Base-by-base conservation (phyloP, 108 stramenopile genomes). In the Bacterosira constricta region DNA sequence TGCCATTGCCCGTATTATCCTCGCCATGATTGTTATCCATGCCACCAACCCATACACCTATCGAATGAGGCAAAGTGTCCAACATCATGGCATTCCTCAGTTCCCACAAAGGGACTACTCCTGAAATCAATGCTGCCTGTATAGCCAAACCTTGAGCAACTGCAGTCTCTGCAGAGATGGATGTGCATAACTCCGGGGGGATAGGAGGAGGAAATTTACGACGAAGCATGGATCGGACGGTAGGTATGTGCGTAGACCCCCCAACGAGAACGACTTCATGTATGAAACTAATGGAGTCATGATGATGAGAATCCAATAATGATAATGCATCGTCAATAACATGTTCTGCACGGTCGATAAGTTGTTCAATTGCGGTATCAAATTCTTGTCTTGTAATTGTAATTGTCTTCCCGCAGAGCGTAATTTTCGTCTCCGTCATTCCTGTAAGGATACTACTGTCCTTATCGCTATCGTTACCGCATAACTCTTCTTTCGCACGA, bases 81-180 rank as follows among this genome's bases (percentile, higher is more conserved):
- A 93, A 61, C 92, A 93, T 93, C 69, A 93, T 73, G 5, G 90
- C 89, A 61, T 85, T 86, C 38, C 83, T 67, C 35, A 93, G 73
- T 49, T 86, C 83, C 66, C 86, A 84, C 20, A 77, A 17, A 9
- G 92, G 90, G 10, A 93, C 85, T 10, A 53, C 27, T 29, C 75
- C 75, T 3, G 90, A 90, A 23, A 80, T 21, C 21, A 89, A 75
- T 29, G 92, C 92, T 31, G 92, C 86, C 67, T 91, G 90, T 62
- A 93, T 88, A 29, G 92, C 92, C 27, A 83, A 62, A 41, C 92
- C 92, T 75, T 93, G 92, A 3, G 92, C 86, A 1, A 90, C 89
- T 39, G 89, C 89, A 27, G 84, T 80, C 66, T 90, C 86, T 18
- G 92, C 83, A 46, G 88, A 82, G 25, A 90, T 61, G 6, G 90